Conservation (phyloP, 2,329 filamentous ascomycete species). For the Lasiodiplodia citricola region DNA sequence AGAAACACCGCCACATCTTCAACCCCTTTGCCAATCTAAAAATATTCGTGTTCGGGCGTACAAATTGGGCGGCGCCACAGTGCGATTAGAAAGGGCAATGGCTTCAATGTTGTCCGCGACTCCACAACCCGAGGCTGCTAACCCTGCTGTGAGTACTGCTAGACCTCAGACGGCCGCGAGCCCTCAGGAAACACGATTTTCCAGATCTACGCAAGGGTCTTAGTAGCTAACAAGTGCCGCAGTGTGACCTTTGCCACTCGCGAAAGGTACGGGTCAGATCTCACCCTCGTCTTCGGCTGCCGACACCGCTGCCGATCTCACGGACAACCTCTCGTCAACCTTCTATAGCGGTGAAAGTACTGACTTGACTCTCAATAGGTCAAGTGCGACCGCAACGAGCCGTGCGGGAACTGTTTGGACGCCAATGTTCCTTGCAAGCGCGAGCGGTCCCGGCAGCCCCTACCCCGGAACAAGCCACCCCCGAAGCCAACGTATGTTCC, state of each 20-base stretch:
- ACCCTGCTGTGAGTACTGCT: slow-evolving; percentile 11
- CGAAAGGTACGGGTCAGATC: slow-evolving; percentile 1
- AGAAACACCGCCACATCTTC: slow-evolving; percentile 12
- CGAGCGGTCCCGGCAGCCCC: slow-evolving; percentile 4
- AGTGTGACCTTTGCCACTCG: slow-evolving; percentile 19
- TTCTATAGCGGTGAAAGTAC: neutral
- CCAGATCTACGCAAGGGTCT: neutral
- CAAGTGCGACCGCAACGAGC: slow-evolving; percentile 16
- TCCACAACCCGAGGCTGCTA: slow-evolving; percentile 10
- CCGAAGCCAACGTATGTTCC: slow-evolving; percentile 6
- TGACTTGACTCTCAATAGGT: neutral
- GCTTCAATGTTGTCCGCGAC: slow-evolving; percentile 15
- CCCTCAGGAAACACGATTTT: neutral
- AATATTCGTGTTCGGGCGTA: slow-evolving; percentile 16
- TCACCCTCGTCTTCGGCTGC: neutral
- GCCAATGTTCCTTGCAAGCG: slow-evolving; percentile 10
- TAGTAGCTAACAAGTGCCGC: slow-evolving; percentile 4
- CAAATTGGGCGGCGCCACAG: slow-evolving; percentile 20
- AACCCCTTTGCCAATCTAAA: slow-evolving; percentile 12
- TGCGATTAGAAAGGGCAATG: neutral
- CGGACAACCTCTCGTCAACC: neutral
- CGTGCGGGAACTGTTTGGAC: slow-evolving; percentile 15
- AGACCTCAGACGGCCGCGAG: neutral
- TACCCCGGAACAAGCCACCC: neutral
- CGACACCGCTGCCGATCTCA: neutral